A percentile compares a stretch with the other conserved stretches of the same genome.
These are phyloP conservation scores for Aspergillus incahuasiensis DNA, from an alignment of 495 filamentous ascomycete species.

Conservation along the genomic window DNA sequence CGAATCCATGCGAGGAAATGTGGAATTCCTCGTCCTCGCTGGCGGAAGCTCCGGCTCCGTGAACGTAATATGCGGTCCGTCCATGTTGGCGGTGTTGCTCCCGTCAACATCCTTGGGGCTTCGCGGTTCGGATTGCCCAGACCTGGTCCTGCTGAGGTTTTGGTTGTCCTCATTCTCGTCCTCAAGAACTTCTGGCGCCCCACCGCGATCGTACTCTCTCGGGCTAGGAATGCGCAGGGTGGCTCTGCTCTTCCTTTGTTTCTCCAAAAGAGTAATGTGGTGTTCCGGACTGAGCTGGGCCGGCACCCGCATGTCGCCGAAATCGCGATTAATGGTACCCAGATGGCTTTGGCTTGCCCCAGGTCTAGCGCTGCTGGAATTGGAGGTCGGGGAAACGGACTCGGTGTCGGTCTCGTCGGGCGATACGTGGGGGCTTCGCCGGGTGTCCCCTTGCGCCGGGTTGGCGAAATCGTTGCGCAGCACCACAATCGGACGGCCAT, in stretches of 20 bases:
- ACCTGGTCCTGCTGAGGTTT: slow-evolving; percentile 4
- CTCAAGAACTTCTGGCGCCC: slow-evolving; percentile 59
- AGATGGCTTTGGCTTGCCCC: slow-evolving; percentile 17
- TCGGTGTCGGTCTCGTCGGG: slow-evolving; percentile 22
- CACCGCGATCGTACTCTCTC: slow-evolving; percentile 76
- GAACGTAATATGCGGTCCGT: slow-evolving; percentile 57
- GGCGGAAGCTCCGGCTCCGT: slow-evolving; percentile 51
- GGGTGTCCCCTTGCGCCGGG: slow-evolving; percentile 21
- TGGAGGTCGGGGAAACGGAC: slow-evolving; percentile 21
- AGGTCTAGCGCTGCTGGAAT: slow-evolving; percentile 17
- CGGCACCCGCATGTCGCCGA: slow-evolving; percentile 43
- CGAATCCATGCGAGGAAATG: slow-evolving; percentile 39
- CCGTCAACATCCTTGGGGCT: slow-evolving; percentile 20
- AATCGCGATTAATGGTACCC: slow-evolving; percentile 14
- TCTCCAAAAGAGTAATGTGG: slow-evolving; percentile 81
- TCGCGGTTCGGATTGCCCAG: slow-evolving; percentile 14
- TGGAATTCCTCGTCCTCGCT: slow-evolving; percentile 29
- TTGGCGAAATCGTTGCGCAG: slow-evolving; percentile 50
- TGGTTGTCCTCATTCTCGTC: slow-evolving; percentile 22
- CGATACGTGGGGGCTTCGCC: slow-evolving; percentile 17
- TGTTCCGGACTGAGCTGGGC: slow-evolving; percentile 59
- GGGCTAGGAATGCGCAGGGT: slow-evolving; percentile 83
- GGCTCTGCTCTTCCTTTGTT: slow-evolving; percentile 71
- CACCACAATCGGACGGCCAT: slow-evolving; percentile 68
- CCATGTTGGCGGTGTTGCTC: slow-evolving; percentile 25